Evolutionary conservation across 2,329 filamentous ascomycete species (phyloP).

Genomic region (Phaeomoniella chlamydospora): DNA sequence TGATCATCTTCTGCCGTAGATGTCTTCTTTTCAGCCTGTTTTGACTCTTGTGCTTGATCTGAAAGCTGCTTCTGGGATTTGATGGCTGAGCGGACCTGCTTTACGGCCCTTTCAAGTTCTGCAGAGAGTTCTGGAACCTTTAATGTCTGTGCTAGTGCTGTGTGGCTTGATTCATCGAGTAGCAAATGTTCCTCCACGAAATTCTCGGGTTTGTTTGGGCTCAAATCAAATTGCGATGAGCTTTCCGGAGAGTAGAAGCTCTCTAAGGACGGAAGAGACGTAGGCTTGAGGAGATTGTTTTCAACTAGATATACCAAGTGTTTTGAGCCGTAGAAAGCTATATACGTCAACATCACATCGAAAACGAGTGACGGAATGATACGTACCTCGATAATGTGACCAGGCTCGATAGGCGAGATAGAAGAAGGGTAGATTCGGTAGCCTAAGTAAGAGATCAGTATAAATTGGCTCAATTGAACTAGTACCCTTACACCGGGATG

Average conservation of each 20-base stretch:
- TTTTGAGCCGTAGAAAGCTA: conserved; percentile 65
- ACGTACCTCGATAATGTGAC: conserved; percentile 64
- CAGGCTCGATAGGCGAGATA: conserved; percentile 81
- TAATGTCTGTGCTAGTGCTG: conserved; percentile 44
- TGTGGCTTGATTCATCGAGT: conserved; percentile 32
- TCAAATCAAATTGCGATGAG: conserved; percentile 17
- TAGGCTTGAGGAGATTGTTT: conserved; percentile 52
- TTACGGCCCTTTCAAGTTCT: conserved; percentile 62
- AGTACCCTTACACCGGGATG: conserved; percentile 58
- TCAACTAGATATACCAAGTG: conserved; percentile 71
- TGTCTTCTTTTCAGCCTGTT: conserved; percentile 3
- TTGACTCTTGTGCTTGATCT: conserved; percentile 6
- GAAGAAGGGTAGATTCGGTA: conserved; percentile 94
- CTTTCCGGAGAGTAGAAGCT: conserved; percentile 47
- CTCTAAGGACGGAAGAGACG: conserved; percentile 57
- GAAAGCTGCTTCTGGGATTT: conserved; percentile 10
- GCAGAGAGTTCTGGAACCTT: conserved; percentile 55
- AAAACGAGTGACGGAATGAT: conserved; percentile 11
- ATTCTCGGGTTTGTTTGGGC: conserved; percentile 16
- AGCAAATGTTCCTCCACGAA: conserved; percentile 29
- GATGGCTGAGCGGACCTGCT: conserved; percentile 45
- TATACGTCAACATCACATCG: conserved; percentile 4
- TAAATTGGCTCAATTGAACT: conserved; percentile 4
- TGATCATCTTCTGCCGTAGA: too few relatives aligned
- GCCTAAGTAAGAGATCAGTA: conserved; percentile 29